Base-by-base conservation (phyloP, 371 early-diverging fungal species). In the Batkoa obscura region DNA sequence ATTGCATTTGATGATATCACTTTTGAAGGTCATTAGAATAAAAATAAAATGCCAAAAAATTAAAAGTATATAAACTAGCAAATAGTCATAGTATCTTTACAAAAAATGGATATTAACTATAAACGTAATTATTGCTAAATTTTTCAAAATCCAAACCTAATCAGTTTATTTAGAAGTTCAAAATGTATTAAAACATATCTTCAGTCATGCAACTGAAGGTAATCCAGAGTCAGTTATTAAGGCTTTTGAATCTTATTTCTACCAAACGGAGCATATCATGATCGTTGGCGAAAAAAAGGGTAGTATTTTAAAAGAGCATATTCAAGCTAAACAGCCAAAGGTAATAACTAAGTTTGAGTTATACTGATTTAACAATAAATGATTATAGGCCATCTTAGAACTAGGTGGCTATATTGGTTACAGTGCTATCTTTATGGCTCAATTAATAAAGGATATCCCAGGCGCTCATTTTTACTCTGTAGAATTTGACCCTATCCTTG, bases 391-490 rank as follows among this genome's bases (percentile, higher is more conserved):
- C 2, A 42, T 58, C 12, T 43, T 58, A 17, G 59, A 62, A 50
- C 23, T 62, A 10, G 59, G 59, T 35, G 41, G 56, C 33, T 60
- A 60, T 33, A 8, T 39, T n/a, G 61, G 64, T 23, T 64, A 64
- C 56, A 57, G 58, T 43, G 61, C 65, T 3, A 50, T 55, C 15
- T 43, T n/a, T 32, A 43, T 55, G 13, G 55, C 17, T 10, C 5
- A 34, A 23, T 8, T 55, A 3, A 41, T 43, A 9, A 39, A 42
- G 42, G 33, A 42, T 17, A 32, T 15, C 31, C 15, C 4, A 17
- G 55, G 31, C 3, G 30, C 43, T 8, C 23, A 43, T 9, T 55
- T 43, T 43, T 55, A 55, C 34, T 23, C 55, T 8, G 31, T 55
- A 12, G 55, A 55, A 32, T 43, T 15, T 8, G 32, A 55, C 32